Conservation (phyloP, 257 asterid species). For the Solanum pimpinellifolium region DNA sequence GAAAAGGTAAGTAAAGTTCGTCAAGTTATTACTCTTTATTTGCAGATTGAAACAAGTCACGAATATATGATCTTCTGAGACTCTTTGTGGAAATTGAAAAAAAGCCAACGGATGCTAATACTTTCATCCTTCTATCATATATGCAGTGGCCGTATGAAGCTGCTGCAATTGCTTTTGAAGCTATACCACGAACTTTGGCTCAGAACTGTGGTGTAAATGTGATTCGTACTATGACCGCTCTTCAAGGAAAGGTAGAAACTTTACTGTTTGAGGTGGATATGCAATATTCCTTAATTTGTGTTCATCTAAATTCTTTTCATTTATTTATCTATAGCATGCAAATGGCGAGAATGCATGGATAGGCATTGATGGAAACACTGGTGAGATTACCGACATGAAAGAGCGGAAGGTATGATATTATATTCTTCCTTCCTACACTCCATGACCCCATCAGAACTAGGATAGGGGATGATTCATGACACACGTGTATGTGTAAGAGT, state of each 20-base stretch:
- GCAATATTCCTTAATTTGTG: neutral
- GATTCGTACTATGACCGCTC: slow-evolving; percentile 85
- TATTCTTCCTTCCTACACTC: neutral
- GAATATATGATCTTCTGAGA: neutral
- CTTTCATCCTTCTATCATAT: neutral
- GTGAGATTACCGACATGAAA: slow-evolving; percentile 87
- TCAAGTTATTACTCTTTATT: neutral
- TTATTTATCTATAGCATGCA: slow-evolving; percentile 48
- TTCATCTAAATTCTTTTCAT: neutral
- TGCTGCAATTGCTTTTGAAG: slow-evolving; percentile 95
- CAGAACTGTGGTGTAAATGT: slow-evolving; percentile 98
- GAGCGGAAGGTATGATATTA: slow-evolving; percentile 61
- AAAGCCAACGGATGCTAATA: neutral
- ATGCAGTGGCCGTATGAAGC: slow-evolving; percentile 98
- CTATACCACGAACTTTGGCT: slow-evolving; percentile 93
- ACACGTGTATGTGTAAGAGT: neutral
- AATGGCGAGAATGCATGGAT: slow-evolving; percentile 93
- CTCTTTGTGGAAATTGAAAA: neutral
- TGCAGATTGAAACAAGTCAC: neutral
- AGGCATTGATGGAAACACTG: slow-evolving; percentile 93
- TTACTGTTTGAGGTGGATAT: neutral
- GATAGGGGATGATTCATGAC: neutral
- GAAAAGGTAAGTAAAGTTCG: slow-evolving; percentile 51
- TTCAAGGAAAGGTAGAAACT: slow-evolving; percentile 75
- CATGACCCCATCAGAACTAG: neutral